phyloP scores from a whole-genome alignment of 805 yeast species.

The Tetrapisispora phaffii region DNA sequence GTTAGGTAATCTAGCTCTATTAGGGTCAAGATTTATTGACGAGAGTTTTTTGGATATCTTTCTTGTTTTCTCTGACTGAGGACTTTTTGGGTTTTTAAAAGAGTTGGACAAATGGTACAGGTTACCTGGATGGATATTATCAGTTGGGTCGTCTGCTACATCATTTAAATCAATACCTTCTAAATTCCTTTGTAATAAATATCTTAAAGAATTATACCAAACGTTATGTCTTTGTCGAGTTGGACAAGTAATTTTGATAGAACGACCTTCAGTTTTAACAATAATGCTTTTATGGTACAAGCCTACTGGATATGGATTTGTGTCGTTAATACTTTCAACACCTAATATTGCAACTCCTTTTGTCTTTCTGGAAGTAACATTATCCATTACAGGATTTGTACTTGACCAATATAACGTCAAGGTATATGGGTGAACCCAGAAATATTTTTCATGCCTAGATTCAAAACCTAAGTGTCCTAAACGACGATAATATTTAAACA shows the following conservation, averaged over 20 bases:
- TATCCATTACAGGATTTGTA: slow-evolving; percentile 63
- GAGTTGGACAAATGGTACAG: slow-evolving; percentile 21
- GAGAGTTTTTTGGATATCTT: slow-evolving; percentile 1
- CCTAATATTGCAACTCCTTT: slow-evolving; percentile 70
- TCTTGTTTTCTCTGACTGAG: slow-evolving; percentile 13
- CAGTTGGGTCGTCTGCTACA: slow-evolving; percentile 31
- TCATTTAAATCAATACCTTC: slow-evolving; percentile 46
- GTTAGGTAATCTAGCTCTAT: slow-evolving; percentile 6
- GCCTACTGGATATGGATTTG: slow-evolving; percentile 84
- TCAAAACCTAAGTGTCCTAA: slow-evolving; percentile 64
- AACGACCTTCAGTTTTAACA: slow-evolving; percentile 55
- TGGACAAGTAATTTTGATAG: slow-evolving; percentile 75
- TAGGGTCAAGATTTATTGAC: background rate
- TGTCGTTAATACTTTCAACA: slow-evolving; percentile 73
- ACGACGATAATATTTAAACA: slow-evolving; percentile 75
- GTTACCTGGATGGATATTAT: slow-evolving; percentile 29
- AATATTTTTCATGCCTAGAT: slow-evolving; percentile 78
- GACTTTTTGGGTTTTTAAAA: slow-evolving; percentile 9
- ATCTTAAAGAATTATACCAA: slow-evolving; percentile 80
- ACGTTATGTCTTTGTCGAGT: slow-evolving; percentile 80
- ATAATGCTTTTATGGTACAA: slow-evolving; percentile 75
- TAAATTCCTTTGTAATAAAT: slow-evolving; percentile 55
- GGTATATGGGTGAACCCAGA: slow-evolving; percentile 95
- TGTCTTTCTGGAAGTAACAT: slow-evolving; percentile 57
- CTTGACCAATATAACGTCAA: slow-evolving; percentile 84